phyloP scores from a whole-genome alignment of 768 basidiomycete genomes.

The Collybia sordida region DNA sequence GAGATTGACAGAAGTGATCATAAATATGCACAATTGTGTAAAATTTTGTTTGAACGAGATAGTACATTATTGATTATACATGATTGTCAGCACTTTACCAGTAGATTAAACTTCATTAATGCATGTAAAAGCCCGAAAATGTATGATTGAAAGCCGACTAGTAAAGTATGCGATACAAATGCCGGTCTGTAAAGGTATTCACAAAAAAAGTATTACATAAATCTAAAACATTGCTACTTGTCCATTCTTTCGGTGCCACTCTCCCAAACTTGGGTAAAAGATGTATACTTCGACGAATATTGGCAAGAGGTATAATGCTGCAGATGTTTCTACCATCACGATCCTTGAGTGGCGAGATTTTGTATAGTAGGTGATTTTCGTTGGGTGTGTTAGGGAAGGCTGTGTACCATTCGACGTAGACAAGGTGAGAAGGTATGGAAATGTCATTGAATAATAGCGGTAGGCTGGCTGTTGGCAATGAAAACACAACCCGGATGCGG shows the following conservation, averaged over 20 bases:
- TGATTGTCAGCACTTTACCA: no score
- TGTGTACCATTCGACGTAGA: constrained; percentile 26
- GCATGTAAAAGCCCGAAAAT: no score
- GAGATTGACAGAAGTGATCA: no score
- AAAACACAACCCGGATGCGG: constrained; percentile 21
- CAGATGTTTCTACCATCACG: constrained; percentile 24
- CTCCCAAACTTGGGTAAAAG: constrained; percentile 2
- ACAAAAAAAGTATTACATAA: neutral
- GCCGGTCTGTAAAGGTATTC: constrained; percentile 1
- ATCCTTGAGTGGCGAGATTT: constrained; percentile 16
- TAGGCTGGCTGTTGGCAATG: constrained; percentile 10
- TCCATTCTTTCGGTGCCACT: neutral
- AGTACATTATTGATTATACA: no score
- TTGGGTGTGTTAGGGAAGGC: constrained; percentile 20
- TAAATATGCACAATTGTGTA: no score
- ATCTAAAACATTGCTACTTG: neutral
- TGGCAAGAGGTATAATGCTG: constrained; percentile 22
- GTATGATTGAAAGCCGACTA: no score
- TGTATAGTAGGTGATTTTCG: constrained; percentile 20
- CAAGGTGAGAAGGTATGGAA: constrained; percentile 12
- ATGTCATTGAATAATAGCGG: constrained; percentile 4
- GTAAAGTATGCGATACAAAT: no score
- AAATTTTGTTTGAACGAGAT: no score
- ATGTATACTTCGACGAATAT: constrained; percentile 25
- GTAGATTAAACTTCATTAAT: no score